Conservation (phyloP, 768 basidiomycete species). For the Tricholoma sp. region DNA sequence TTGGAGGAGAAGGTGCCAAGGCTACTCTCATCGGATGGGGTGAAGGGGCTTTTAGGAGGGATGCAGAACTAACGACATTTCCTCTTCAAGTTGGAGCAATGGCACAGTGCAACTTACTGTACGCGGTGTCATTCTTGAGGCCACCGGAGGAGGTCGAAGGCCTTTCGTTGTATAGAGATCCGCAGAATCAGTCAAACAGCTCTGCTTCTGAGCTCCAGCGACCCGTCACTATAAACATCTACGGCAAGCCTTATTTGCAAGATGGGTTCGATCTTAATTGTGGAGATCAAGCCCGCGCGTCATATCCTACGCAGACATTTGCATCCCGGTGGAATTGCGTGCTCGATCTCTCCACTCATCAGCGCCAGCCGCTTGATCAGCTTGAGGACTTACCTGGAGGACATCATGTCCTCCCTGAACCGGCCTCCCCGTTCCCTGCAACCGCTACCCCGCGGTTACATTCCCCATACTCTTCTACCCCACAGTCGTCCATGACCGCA, state of each 20-base stretch:
- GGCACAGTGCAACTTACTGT: constrained; percentile 87
- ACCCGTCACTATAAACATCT: constrained; percentile 75
- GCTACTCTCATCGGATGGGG: constrained; percentile 51
- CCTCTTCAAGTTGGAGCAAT: constrained; percentile 65
- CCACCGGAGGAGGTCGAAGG: constrained; percentile 55
- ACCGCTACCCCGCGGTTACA: constrained; percentile 22
- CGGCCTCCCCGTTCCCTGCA: constrained; percentile 74
- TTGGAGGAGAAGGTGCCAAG: constrained; percentile 61
- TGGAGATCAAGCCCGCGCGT: constrained; percentile 14
- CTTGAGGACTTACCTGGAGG: constrained; percentile 26
- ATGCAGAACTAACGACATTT: constrained; percentile 45
- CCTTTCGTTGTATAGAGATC: constrained; percentile 26
- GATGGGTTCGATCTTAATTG: constrained; percentile 17
- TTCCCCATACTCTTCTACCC: constrained; percentile 16
- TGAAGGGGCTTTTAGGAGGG: constrained; percentile 45
- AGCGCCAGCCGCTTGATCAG: constrained; percentile 22
- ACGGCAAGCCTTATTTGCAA: constrained; percentile 61
- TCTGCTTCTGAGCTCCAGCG: constrained; percentile 53
- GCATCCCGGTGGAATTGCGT: constrained; percentile 89
- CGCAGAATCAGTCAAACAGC: constrained; percentile 16
- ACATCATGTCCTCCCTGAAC: constrained; percentile 59
- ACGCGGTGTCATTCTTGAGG: constrained; percentile 78
- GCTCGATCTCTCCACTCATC: constrained; percentile 61
- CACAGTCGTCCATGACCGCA: constrained; percentile 38
- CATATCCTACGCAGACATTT: constrained; percentile 70